Evolutionary conservation across 306 rosid genomes (phyloP), one percentile per base, ranked within the genome.

Genomic region (Prunus mume): DNA sequence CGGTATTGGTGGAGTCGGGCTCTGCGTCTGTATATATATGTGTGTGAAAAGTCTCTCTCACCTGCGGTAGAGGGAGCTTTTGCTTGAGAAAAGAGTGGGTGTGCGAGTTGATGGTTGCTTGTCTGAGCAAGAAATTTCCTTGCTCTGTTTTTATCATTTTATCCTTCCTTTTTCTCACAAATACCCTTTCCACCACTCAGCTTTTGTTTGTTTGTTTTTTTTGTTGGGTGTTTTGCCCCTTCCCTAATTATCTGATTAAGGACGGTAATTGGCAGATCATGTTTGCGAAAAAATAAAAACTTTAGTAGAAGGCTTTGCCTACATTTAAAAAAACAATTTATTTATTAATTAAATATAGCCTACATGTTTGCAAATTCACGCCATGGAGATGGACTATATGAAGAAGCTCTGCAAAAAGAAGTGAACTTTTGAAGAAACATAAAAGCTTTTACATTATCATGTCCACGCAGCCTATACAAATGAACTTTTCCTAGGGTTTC

Each of bases 1-100:
- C 67, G 86, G 82, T 74, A 60, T 65, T 68, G 84, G 81, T 72
- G 38, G 49, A 73, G 68, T 41, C 45, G 57, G 56, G 28, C 12
- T 56, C 18, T 6, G n/a, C 1, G 17, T 41, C 1, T 27, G 5
- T 18, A 8, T 63, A 25, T 74, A 47, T 61, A 19, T 10, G 62
- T 9, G 62, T 9, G 61, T n/a, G 27, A 55, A 38, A 38, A 38
- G 43, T 38, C 55, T 46, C 70, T 67, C 68, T 72, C 78, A 28
- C 62, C 81, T 27, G 81, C 65, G 20, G 30, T 52, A 17, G 55
- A 13, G 14, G 12, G 38, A 13, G 72, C 63, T 57, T 49, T 67
- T 17, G 55, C 52, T 67, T 25, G 38, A 24, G 58, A 68, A 27
- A 68, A 68, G 4, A 15, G 58, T 15, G 41, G 58, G 28, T n/a